These are phyloP conservation scores for Nidularia pulvinata DNA, from an alignment of 768 basidiomycete species.

Conservation along the genomic window DNA sequence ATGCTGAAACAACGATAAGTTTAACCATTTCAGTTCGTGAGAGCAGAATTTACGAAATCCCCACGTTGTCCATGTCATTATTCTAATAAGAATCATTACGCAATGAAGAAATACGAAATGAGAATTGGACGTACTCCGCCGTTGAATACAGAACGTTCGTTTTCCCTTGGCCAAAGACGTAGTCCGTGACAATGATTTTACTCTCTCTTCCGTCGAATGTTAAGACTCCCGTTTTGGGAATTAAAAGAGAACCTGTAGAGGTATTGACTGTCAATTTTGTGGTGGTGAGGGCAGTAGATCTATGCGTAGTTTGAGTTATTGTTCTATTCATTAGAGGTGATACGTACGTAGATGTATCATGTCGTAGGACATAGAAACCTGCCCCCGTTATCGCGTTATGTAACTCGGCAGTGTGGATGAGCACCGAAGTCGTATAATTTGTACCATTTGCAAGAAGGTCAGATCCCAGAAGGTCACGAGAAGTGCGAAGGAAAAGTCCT, in stretches of 20 bases:
- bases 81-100: conserved; percentile 19
- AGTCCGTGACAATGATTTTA: conserved; percentile 49
- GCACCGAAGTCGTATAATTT: conserved; percentile 40
- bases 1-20: conserved; percentile 23
- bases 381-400: conserved; percentile 41
- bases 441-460: conserved; percentile 47
- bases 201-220: conserved; percentile 47
- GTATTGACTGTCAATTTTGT: conserved; percentile 42
- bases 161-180: conserved; percentile 33
- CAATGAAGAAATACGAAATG: not conserved
- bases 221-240: conserved; percentile 35
- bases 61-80: conserved; percentile 57
- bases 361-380: conserved; percentile 50
- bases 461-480: conserved; percentile 42
- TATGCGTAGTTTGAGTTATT: conserved; percentile 8
- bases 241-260: conserved; percentile 30
- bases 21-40: not conserved
- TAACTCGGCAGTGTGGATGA: conserved; percentile 45
- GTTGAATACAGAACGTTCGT: conserved; percentile 43
- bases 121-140: conserved; percentile 32
- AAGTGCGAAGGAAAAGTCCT: conserved; percentile 54
- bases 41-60: conserved; percentile 4
- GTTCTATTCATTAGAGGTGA: not conserved
- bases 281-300: conserved; percentile 41
- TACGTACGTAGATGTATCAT: conserved; percentile 35